Evolutionary conservation across 176 grass and related monocot genomes (phyloP).

Genomic region (Microstegium vimineum): DNA sequence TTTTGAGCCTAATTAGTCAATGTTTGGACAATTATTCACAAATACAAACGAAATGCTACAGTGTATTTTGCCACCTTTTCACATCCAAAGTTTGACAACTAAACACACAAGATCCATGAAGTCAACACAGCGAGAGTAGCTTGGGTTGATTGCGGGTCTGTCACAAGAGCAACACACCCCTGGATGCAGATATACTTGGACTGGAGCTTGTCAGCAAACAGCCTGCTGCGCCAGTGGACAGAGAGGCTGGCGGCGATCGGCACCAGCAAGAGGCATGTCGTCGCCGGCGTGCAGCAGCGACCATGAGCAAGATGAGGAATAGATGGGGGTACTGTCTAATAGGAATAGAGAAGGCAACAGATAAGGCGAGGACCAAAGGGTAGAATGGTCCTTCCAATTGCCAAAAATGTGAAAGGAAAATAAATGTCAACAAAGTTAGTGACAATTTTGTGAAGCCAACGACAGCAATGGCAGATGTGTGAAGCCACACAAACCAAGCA

Average conservation of each 20-base stretch:
- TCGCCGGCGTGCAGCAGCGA: not conserved
- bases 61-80: no score
- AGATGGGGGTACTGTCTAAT: not conserved
- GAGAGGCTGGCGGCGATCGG: not conserved
- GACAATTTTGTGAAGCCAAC: not conserved
- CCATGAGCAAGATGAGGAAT: not conserved
- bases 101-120: not conserved
- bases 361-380: not conserved
- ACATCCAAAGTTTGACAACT: no score
- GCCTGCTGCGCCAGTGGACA: not conserved
- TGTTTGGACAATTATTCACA: no score
- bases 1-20: no score
- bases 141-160: not conserved
- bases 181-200: slow-evolving; percentile 62
- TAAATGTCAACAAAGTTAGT: not conserved
- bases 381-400: not conserved
- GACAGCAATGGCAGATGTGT: not conserved
- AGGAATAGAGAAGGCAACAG: not conserved
- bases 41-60: no score
- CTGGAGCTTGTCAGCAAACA: slow-evolving; percentile 65
- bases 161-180: slow-evolving; percentile 31
- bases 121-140: not conserved
- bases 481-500: not conserved
- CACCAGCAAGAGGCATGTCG: not conserved
- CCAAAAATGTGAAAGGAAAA: not conserved